A percentile compares a stretch with the other conserved stretches of the same genome.
phyloP scores from a whole-genome alignment of 305 asterid genomes.

The Rubia peregrina region DNA sequence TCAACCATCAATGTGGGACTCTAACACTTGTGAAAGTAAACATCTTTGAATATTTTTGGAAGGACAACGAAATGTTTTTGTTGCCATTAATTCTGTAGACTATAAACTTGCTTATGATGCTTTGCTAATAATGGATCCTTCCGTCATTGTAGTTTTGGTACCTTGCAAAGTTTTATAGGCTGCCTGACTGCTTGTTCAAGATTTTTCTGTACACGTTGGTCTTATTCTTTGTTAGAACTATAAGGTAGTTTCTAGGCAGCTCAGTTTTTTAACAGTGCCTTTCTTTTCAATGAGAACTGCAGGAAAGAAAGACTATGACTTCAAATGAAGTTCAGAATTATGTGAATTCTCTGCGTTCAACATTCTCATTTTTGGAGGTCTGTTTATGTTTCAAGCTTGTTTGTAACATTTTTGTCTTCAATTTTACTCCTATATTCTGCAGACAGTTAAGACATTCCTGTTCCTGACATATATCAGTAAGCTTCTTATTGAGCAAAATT shows the following conservation, averaged over 20 bases:
- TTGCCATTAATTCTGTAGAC: neutral
- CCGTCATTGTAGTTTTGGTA: neutral
- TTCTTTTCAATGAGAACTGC: constrained; percentile 18
- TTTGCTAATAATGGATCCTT: neutral
- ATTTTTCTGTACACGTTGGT: neutral
- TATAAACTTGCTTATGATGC: neutral
- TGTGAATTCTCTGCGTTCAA: constrained; percentile 63
- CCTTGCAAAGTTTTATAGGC: neutral
- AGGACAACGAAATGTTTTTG: neutral
- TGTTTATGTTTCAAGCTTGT: constrained; percentile 13
- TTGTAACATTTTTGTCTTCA: neutral
- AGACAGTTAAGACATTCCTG: neutral
- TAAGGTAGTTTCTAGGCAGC: constrained; percentile 5
- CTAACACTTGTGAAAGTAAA: neutral
- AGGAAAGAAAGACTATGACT: constrained; percentile 83
- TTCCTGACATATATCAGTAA: neutral
- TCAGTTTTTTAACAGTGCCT: constrained; percentile 11
- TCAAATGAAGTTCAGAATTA: constrained; percentile 52
- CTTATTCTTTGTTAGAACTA: neutral
- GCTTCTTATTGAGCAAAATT: constrained; percentile 13
- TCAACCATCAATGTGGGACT: no score
- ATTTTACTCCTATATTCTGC: neutral
- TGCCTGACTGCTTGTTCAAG: neutral
- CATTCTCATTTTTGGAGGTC: constrained; percentile 79
- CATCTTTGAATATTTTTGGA: neutral